Percentiles rank a stretch among this genome's conserved stretches.
These are phyloP conservation scores for Odontarrhena argentea DNA, from an alignment of 345 rosid genomes.

Conservation along the genomic window DNA sequence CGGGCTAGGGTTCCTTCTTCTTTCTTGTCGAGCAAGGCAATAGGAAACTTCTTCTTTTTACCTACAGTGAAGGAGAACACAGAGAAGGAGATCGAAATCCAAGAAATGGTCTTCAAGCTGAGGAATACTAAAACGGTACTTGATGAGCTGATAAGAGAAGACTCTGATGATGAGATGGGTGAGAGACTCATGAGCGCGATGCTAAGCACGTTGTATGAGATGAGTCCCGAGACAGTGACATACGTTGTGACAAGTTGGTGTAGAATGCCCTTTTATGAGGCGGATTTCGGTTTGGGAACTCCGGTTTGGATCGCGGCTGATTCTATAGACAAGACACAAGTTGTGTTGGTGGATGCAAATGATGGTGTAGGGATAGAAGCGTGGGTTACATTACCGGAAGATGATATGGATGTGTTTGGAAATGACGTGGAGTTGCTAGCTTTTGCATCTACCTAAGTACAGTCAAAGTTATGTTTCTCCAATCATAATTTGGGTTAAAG, in stretches of 20 bases:
- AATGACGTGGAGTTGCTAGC: conserved; percentile 42
- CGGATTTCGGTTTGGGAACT: conserved; percentile 49
- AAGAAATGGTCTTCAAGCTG: conserved; percentile 14
- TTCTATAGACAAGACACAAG: conserved; percentile 19
- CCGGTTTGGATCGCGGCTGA: conserved; percentile 42
- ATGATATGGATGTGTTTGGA: conserved; percentile 47
- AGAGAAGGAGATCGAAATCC: background rate
- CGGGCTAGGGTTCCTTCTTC: conserved; percentile 28
- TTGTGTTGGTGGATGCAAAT: conserved; percentile 34
- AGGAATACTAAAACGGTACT: conserved; percentile 5
- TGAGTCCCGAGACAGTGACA: conserved; percentile 12
- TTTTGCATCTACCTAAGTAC: conserved; percentile 40
- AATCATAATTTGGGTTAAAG: background rate
- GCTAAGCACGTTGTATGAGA: conserved; percentile 6
- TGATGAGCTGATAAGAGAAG: conserved; percentile 25
- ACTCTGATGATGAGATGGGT: conserved; percentile 15
- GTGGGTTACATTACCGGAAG: conserved; percentile 47
- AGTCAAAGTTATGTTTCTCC: background rate
- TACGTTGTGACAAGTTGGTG: conserved; percentile 45
- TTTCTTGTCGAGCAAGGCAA: conserved; percentile 12
- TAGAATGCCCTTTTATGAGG: conserved; percentile 43
- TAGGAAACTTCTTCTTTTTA: conserved; percentile 35
- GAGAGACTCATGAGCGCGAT: conserved; percentile 14
- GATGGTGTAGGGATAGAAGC: conserved; percentile 51
- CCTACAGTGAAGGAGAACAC: background rate